Evolutionary conservation across 257 asterid genomes (phyloP).

Genomic region (Capsicum pubescens): DNA sequence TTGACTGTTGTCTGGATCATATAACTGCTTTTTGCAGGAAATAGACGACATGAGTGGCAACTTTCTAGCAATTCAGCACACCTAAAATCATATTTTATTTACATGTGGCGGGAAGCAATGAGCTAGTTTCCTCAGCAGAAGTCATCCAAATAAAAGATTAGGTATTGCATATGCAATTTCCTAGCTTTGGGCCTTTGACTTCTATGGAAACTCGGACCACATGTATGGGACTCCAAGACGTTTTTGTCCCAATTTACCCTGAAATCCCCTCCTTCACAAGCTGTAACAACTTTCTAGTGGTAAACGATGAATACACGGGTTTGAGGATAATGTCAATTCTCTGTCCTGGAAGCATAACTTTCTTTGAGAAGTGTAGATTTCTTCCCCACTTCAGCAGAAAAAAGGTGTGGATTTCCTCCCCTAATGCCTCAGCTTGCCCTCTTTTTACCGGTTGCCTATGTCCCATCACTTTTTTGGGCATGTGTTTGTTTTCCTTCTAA

Average conservation of each 20-base stretch:
- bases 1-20: slow-evolving; percentile 10
- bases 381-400: not conserved
- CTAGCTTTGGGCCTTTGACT: not conserved
- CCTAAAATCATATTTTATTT: not conserved
- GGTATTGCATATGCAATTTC: not conserved
- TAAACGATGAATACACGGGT: not conserved
- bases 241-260: not conserved
- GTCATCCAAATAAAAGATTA: not conserved
- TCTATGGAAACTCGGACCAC: not conserved
- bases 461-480: not conserved
- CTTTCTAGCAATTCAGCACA: slow-evolving; percentile 9
- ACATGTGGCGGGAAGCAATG: not conserved
- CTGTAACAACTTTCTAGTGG: not conserved
- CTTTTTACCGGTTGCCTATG: not conserved
- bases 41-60: not conserved
- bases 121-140: not conserved
- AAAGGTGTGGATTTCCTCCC: not conserved
- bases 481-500: not conserved
- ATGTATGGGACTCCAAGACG: not conserved
- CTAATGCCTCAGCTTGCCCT: slow-evolving; percentile 12
- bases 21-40: not conserved
- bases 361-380: not conserved
- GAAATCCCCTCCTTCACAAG: not conserved
- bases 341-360: not conserved
- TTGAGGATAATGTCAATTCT: slow-evolving; percentile 1